Evolutionary conservation across 495 filamentous ascomycete species (phyloP).

Genomic region (Talaromyces stipitatus): DNA sequence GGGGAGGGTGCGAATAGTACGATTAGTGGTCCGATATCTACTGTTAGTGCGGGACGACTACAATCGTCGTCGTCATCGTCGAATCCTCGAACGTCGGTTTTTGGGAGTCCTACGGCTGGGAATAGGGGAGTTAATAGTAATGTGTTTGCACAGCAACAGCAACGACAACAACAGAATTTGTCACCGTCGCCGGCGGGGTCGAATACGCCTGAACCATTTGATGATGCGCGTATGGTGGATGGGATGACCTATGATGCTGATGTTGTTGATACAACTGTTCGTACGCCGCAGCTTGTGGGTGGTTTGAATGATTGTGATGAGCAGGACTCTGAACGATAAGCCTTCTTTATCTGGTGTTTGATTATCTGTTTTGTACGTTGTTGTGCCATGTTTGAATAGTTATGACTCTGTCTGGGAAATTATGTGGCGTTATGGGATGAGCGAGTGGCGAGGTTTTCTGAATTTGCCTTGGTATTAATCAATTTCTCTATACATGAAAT

Average conservation of each 20-base stretch:
- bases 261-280: conserved; percentile 45
- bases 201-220: conserved; percentile 30
- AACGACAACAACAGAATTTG: not conserved
- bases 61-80: conserved; percentile 13
- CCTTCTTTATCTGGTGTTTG: not conserved
- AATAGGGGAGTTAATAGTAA: conserved; percentile 16
- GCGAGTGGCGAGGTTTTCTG: not conserved
- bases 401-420: not conserved
- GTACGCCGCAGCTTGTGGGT: conserved; percentile 30
- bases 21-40: conserved; percentile 62
- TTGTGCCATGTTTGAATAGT: not conserved
- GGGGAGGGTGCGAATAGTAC: conserved; percentile 82
- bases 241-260: conserved; percentile 49
- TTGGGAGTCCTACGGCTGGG: conserved; percentile 25
- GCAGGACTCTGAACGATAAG: not conserved
- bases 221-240: conserved; percentile 45
- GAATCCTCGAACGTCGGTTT: conserved; percentile 16
- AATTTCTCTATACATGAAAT: too few species aligned
- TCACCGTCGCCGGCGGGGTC: conserved; percentile 27
- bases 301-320: conserved; percentile 14
- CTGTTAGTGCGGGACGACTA: conserved; percentile 13
- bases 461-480: not conserved
- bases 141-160: not conserved
- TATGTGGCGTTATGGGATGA: not conserved
- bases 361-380: conserved; percentile 4